Base-by-base conservation (phyloP, 2,329 filamentous ascomycete species). In the Beauveria sp. region DNA sequence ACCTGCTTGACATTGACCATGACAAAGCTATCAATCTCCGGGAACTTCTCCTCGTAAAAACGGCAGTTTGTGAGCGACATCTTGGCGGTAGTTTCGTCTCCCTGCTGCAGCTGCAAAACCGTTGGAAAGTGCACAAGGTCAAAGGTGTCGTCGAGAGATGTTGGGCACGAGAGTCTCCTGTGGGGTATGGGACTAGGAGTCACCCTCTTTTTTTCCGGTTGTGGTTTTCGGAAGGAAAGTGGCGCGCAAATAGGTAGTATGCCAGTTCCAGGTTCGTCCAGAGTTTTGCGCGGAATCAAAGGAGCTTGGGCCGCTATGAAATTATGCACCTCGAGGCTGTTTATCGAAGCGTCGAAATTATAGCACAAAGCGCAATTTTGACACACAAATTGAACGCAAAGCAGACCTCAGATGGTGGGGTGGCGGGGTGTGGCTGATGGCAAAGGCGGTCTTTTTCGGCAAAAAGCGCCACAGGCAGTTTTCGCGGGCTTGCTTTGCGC, bases 1-100 rank as follows among this genome's bases (percentile, higher is more conserved):
- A 93, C 90, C 87, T 96, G 92, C 86, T 96, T 96, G 71, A 98
- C 95, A 78, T 98, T 99, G 76, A 99, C 95, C 95, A 99, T 99
- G 75, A 99, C 96, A 79, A 97, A 98, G 83, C 91, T 96, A 80
- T 99, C 95, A 75, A 99, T 93, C 84, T 98, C 95, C 70, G 75
- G 73, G 65, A 89, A 97, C 79, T 96, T 96, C 81, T 96, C 91
- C 84, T 96, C 92, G 77, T 96, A 97, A 79, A 96, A 97, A 72
- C 92, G 91, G 79, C 90, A 96, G 81, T 96, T 96, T 75, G 90
- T 95, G 81, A 96, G 86, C 79, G 92, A 96, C 90, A 96, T 96
- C 72, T 75, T 89, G 84, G 82, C 80, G 81, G 78, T 75, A 56
- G 72, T 72, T 64, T 71, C 64, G 67, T 55, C 40, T 55, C 56